phyloP scores from a whole-genome alignment of 2,329 filamentous ascomycete species.

The Fulvia fulva region DNA sequence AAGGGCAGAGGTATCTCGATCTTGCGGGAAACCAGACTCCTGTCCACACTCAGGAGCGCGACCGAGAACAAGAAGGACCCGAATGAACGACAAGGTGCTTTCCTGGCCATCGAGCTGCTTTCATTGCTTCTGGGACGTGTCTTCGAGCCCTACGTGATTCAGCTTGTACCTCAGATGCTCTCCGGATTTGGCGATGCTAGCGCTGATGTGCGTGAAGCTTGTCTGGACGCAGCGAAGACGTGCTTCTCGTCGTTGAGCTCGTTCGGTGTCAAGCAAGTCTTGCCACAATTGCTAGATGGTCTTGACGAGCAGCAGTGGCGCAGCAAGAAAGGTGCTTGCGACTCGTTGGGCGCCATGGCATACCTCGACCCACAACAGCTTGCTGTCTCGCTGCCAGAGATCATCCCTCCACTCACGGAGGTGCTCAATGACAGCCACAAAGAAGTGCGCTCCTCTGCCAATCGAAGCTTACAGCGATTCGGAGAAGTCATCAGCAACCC shows the following conservation, averaged over 20 bases:
- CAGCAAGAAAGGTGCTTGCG: slow-evolving; percentile 96
- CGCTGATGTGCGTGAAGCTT: slow-evolving; percentile 85
- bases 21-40: slow-evolving; percentile 78
- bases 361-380: slow-evolving; percentile 96
- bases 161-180: slow-evolving; percentile 87
- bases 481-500: slow-evolving; percentile 98
- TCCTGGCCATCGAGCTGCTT: slow-evolving; percentile 86
- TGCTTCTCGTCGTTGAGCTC: slow-evolving; percentile 93
- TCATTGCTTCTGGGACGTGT: slow-evolving; percentile 79
- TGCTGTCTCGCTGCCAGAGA: slow-evolving; percentile 85
- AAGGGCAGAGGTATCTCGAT: slow-evolving; percentile 80
- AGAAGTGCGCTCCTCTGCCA: slow-evolving; percentile 86
- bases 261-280: slow-evolving; percentile 89
- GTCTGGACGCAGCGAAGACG: slow-evolving; percentile 86
- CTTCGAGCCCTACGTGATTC: slow-evolving; percentile 95
- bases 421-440: slow-evolving; percentile 98
- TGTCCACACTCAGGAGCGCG: slow-evolving; percentile 73
- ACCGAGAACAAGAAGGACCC: slow-evolving; percentile 94
- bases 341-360: slow-evolving; percentile 95
- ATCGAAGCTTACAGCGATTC: slow-evolving; percentile 94
- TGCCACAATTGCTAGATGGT: slow-evolving; percentile 86
- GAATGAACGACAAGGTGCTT: slow-evolving; percentile 80
- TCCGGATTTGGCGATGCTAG: slow-evolving; percentile 84
- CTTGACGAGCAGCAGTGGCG: slow-evolving; percentile 96
- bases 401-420: slow-evolving; percentile 90